phyloP scores from a whole-genome alignment of 805 yeast species.

The Cyberlindnera mrakii region DNA sequence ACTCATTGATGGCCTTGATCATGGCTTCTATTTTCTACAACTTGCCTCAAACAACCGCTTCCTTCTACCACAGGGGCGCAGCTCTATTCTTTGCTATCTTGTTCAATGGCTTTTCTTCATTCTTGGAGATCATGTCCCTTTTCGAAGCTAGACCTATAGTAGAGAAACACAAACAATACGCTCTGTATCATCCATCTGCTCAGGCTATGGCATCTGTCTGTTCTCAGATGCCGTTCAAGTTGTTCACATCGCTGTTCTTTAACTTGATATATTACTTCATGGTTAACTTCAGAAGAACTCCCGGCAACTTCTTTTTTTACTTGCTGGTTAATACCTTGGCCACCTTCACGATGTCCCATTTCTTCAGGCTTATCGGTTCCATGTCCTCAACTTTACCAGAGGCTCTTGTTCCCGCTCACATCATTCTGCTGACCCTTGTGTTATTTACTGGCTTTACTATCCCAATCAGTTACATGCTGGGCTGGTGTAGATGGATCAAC shows the following conservation, averaged over 20 bases:
- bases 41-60: conserved; percentile 33
- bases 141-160: conserved; percentile 43
- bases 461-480: conserved; percentile 50
- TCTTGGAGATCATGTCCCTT: conserved; percentile 44
- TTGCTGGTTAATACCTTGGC: conserved; percentile 35
- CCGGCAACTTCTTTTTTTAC: conserved; percentile 53
- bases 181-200: conserved; percentile 56
- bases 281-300: conserved; percentile 43
- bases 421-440: conserved; percentile 42
- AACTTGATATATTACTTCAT: conserved; percentile 47
- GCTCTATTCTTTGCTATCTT: conserved; percentile 62
- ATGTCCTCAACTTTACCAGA: conserved; percentile 39
- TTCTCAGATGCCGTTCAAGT: conserved; percentile 51
- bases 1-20: conserved; percentile 48
- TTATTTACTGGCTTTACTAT: conserved; percentile 54
- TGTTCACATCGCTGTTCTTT: conserved; percentile 39
- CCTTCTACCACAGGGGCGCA: conserved; percentile 53
- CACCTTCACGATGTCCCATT: conserved; percentile 49
- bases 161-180: conserved; percentile 52
- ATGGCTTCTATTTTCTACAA: conserved; percentile 56
- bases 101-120: conserved; percentile 60
- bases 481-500: conserved; percentile 65
- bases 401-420: conserved; percentile 55
- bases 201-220: conserved; percentile 58
- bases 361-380: conserved; percentile 51